phyloP scores from a whole-genome alignment of 495 filamentous ascomycete species.

The Aspergillus taichungensis region DNA sequence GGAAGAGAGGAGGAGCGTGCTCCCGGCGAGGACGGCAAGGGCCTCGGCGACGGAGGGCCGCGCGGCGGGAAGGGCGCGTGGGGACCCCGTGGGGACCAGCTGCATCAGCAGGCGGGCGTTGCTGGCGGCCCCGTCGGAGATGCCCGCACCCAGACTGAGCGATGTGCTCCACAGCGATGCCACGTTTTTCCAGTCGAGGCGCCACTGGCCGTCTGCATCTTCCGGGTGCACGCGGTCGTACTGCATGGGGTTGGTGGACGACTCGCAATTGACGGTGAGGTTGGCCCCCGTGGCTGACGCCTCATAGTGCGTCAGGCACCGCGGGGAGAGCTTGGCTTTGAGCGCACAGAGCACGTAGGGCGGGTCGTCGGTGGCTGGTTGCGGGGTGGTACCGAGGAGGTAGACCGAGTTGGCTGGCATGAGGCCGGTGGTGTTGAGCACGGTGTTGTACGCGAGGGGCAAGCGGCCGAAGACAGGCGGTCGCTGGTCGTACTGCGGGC shows the following conservation, averaged over 20 bases:
- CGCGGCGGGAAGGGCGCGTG: conserved; percentile 16
- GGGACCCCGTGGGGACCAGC: conserved; percentile 22
- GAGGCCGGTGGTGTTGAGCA: conserved; percentile 43
- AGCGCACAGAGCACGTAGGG: conserved; percentile 57
- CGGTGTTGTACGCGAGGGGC: conserved; percentile 54
- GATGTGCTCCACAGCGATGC: conserved; percentile 47
- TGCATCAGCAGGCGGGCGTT: conserved; percentile 58
- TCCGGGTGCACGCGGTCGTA: conserved; percentile 36
- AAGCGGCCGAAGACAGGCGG: conserved; percentile 58
- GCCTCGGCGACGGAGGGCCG: conserved; percentile 59
- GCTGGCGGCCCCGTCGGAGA: conserved; percentile 46
- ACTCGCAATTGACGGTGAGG: conserved; percentile 50
- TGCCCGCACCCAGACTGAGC: conserved; percentile 52
- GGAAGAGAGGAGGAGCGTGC: conserved; percentile 49
- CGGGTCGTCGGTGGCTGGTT: conserved; percentile 4
- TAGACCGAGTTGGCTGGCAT: conserved; percentile 47
- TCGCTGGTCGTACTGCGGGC: conserved; percentile 33
- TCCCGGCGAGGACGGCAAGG: conserved; percentile 55
- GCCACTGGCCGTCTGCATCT: conserved; percentile 20
- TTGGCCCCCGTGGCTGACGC: conserved; percentile 45
- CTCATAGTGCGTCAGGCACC: conserved; percentile 55
- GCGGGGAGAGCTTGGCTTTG: conserved; percentile 44
- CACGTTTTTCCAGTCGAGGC: conserved; percentile 50
- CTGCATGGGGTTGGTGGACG: conserved; percentile 37
- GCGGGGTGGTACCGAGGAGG: conserved; percentile 46